phyloP scores from a whole-genome alignment of 257 asterid species.

The Nicotiana tomentosiformis region DNA sequence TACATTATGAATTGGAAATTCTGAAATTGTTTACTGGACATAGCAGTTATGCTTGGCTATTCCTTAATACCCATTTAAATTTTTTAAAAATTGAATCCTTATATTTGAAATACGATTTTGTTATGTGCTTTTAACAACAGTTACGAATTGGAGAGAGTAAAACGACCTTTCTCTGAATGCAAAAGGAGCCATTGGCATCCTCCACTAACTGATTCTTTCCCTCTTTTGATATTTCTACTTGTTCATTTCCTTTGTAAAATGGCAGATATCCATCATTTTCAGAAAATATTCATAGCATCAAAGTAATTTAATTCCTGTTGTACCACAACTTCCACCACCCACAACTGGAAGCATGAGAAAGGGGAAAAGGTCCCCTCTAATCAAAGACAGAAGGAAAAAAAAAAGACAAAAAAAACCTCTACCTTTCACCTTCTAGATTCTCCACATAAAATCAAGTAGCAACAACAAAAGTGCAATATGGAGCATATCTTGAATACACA shows the following conservation, averaged over 20 bases:
- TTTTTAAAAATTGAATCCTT: background rate
- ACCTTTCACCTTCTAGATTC: background rate
- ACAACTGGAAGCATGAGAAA: background rate
- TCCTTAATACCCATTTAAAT: background rate
- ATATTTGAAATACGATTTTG: background rate
- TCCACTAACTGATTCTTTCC: background rate
- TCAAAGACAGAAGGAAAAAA: background rate
- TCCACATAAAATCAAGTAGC: background rate
- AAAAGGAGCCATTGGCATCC: background rate
- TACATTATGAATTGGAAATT: background rate
- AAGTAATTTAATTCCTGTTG: background rate
- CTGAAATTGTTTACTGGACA: background rate
- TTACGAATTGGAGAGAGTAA: background rate
- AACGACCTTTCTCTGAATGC: background rate
- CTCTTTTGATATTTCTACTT: background rate
- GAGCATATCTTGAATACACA: background rate
- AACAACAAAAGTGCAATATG: background rate
- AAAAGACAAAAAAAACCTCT: background rate
- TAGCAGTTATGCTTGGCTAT: background rate
- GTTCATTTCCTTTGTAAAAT: background rate
- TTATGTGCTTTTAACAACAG: background rate
- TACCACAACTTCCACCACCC: background rate
- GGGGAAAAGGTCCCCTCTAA: background rate
- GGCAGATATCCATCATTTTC: slow-evolving; percentile 2
- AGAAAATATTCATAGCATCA: background rate